These are phyloP conservation scores for Colletotrichum liriopes DNA, from an alignment of 2,329 filamentous ascomycete species.

Conservation along the genomic window DNA sequence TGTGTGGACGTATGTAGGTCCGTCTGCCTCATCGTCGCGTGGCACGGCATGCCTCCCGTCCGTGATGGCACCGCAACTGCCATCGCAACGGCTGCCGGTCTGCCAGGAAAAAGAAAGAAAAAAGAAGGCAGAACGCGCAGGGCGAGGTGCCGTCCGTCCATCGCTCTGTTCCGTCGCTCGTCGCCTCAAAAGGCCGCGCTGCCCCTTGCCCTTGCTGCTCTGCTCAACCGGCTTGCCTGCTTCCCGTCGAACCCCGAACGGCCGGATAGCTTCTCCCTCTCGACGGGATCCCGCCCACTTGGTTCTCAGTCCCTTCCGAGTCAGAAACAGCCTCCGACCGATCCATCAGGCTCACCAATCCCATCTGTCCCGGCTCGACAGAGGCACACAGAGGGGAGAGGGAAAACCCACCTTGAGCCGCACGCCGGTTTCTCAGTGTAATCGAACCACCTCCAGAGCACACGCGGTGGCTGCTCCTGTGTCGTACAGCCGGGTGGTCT, in stretches of 20 bases:
- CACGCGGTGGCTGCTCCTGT: neutral
- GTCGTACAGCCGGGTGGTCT: neutral
- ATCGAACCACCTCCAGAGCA: neutral
- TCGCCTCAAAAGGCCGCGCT: constrained; percentile 6
- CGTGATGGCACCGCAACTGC: neutral
- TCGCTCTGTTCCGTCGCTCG: neutral
- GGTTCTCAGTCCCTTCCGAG: neutral
- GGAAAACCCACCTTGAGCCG: neutral
- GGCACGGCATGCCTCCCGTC: neutral
- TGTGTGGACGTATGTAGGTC: neutral
- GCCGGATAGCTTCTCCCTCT: neutral
- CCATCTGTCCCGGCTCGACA: neutral
- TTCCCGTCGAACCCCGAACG: neutral
- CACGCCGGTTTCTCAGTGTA: neutral
- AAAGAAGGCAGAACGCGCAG: neutral
- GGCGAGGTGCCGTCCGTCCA: neutral
- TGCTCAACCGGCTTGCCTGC: neutral
- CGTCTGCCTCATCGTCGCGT: neutral
- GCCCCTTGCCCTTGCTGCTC: constrained; percentile 28
- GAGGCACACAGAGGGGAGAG: neutral
- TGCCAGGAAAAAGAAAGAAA: too few relatives aligned
- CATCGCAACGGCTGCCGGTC: neutral
- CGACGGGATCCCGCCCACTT: neutral
- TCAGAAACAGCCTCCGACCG: too few relatives aligned
- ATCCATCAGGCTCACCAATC: neutral